Conservation (phyloP, 2,329 filamentous ascomycete genomes). For the Alternaria infectoria region DNA sequence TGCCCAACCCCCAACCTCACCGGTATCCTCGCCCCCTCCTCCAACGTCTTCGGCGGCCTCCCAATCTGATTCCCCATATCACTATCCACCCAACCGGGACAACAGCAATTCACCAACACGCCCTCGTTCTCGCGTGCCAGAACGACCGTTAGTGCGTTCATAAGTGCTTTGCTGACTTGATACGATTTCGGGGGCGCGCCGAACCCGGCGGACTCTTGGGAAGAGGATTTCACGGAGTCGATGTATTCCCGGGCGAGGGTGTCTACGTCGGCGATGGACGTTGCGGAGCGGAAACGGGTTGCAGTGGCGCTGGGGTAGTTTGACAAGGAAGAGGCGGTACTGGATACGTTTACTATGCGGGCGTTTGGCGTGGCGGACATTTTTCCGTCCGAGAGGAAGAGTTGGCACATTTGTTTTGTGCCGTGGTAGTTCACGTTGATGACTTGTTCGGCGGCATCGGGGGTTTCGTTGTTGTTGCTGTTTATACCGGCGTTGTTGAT, state of each 20-base stretch:
- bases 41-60: slow-evolving; percentile 23
- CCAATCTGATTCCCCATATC: slow-evolving; percentile 30
- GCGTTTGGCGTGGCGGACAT: slow-evolving; percentile 4
- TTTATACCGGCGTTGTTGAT: slow-evolving; percentile 34
- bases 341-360: slow-evolving; percentile 27
- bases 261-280: slow-evolving; percentile 7
- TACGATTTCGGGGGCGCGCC: slow-evolving; percentile 21
- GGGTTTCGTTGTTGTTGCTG: slow-evolving; percentile 20
- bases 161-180: slow-evolving; percentile 31
- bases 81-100: slow-evolving; percentile 31
- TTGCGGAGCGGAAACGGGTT: not conserved
- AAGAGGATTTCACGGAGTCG: not conserved
- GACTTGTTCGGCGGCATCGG: slow-evolving; percentile 10
- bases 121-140: slow-evolving; percentile 14
- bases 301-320: slow-evolving; percentile 10
- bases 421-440: slow-evolving; percentile 24
- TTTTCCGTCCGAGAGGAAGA: slow-evolving; percentile 15
- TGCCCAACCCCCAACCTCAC: slow-evolving; percentile 22
- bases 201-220: slow-evolving; percentile 12
- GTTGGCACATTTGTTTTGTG: slow-evolving; percentile 23
- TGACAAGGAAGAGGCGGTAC: slow-evolving; percentile 10
- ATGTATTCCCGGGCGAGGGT: slow-evolving; percentile 8
- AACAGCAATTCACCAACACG: slow-evolving; percentile 22
- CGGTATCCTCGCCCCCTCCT: slow-evolving; percentile 21
- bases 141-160: slow-evolving; percentile 23